Conservation (phyloP, 805 yeast species). For the Metschnikowia reukaufii region DNA sequence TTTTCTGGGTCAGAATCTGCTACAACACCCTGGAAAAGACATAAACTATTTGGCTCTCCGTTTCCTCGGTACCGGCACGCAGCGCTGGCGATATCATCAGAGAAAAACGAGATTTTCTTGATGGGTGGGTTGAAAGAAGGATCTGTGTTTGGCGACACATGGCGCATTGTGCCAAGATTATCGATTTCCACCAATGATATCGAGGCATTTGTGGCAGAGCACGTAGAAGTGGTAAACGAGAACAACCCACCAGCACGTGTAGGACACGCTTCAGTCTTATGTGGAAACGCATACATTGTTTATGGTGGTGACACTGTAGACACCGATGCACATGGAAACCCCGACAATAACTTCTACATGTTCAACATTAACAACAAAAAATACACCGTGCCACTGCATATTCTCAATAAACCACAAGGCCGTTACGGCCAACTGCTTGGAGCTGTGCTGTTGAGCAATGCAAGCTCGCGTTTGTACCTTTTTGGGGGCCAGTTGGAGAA, state of each 20-base stretch:
- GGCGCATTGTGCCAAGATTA: slow-evolving; percentile 69
- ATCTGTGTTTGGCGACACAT: slow-evolving; percentile 91
- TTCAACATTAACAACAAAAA: slow-evolving; percentile 58
- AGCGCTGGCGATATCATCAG: slow-evolving; percentile 64
- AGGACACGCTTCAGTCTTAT: slow-evolving; percentile 87
- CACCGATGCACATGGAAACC: slow-evolving; percentile 68
- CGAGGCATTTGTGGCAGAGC: slow-evolving; percentile 30
- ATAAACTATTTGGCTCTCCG: slow-evolving; percentile 70
- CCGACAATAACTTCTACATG: slow-evolving; percentile 88
- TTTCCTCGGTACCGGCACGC: slow-evolving; percentile 95
- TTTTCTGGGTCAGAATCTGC: not conserved
- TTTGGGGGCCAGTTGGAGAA: slow-evolving; percentile 95
- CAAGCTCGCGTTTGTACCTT: slow-evolving; percentile 60
- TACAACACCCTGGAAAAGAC: slow-evolving; percentile 62
- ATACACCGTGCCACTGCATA: slow-evolving; percentile 46
- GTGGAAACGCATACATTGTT: slow-evolving; percentile 92
- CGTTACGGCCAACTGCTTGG: slow-evolving; percentile 92
- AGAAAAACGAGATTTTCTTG: slow-evolving; percentile 75
- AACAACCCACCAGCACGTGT: slow-evolving; percentile 93
- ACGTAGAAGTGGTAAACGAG: slow-evolving; percentile 54
- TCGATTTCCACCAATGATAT: slow-evolving; percentile 22
- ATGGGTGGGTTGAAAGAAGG: slow-evolving; percentile 96
- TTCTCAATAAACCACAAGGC: slow-evolving; percentile 71
- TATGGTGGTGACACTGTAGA: slow-evolving; percentile 96
- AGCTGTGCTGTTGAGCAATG: slow-evolving; percentile 54